Evolutionary conservation across 495 filamentous ascomycete genomes (phyloP), one percentile per base, ranked within the genome.

Genomic region (Paragyromitra xinjiangensis): DNA sequence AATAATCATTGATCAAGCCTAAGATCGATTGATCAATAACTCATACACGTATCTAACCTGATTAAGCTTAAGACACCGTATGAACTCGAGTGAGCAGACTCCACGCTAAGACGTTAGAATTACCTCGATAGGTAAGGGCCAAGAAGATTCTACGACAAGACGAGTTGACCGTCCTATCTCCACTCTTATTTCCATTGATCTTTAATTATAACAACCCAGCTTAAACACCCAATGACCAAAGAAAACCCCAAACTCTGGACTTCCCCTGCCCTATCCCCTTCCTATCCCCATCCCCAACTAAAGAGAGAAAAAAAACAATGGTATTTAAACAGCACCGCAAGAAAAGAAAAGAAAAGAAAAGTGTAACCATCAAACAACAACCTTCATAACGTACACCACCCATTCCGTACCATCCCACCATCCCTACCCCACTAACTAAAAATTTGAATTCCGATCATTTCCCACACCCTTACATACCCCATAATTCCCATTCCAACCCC

Each of bases 361-460:
- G 19, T 39, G 37, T 9, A 16, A 59, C 24, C 22, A 16, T 16
- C 51, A n/a, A 24, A 37, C 26, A 39, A 39, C 19, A 12, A 19
- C 56, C 1, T 9, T 37, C 26, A 19, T 22, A 61, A 19, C 56
- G 37, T 51, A 72, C 69, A 51, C 45, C 58, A 29, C 59, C 59
- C 29, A 24, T 71, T 64, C 70, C 59, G 40, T 65, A 45, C 68
- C 26, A 45, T 14, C 34, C 29, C 19, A 1, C 7, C n/a, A 22
- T 22, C 34, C 29, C 24, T n/a, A 11, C 6, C 24, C 19, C 19
- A 37, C 26, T 14, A 59, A 59, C 6, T 6, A 40, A 56, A 61
- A 71, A 62, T 22, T 12, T 55, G 45, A 71, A 65, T 67, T 29
- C 70, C 45, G n/a, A 62, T 59, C 69, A 71, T 64, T 71, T 71